Percentiles rank a stretch among this genome's conserved stretches.
phyloP scores from a whole-genome alignment of 805 yeast genomes.

The Saturnispora mendoncae region DNA sequence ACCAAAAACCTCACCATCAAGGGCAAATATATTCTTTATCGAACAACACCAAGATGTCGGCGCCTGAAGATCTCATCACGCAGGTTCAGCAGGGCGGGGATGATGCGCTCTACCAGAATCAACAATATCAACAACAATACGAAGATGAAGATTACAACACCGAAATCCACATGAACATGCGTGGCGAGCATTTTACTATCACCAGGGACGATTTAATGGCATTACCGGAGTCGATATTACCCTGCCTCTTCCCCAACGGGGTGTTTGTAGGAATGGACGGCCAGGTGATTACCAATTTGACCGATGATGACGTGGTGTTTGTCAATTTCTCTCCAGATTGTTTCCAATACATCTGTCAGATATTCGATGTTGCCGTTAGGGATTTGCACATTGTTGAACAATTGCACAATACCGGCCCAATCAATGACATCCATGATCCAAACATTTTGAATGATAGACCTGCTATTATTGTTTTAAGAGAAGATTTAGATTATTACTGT shows the following conservation, averaged over 20 bases:
- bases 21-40: neutral
- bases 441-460: slow-evolving; percentile 73
- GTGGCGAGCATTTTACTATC: slow-evolving; percentile 66
- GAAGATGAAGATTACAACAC: slow-evolving; percentile 46
- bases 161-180: slow-evolving; percentile 64
- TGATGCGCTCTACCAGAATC: neutral
- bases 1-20: neutral
- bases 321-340: slow-evolving; percentile 85
- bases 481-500: slow-evolving; percentile 89
- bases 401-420: slow-evolving; percentile 20
- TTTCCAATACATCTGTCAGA: slow-evolving; percentile 70
- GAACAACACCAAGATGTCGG: slow-evolving; percentile 1
- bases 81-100: slow-evolving; percentile 7
- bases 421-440: slow-evolving; percentile 35
- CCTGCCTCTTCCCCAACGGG: slow-evolving; percentile 86
- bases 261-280: slow-evolving; percentile 74
- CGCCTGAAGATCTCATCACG: slow-evolving; percentile 8
- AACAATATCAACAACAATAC: neutral
- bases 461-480: slow-evolving; percentile 82
- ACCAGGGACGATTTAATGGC: slow-evolving; percentile 86
- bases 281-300: slow-evolving; percentile 65
- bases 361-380: slow-evolving; percentile 60
- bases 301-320: slow-evolving; percentile 70
- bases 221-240: slow-evolving; percentile 79
- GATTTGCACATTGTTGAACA: slow-evolving; percentile 41